Conservation (phyloP, 768 basidiomycete genomes). For the Trametes cingulata region DNA sequence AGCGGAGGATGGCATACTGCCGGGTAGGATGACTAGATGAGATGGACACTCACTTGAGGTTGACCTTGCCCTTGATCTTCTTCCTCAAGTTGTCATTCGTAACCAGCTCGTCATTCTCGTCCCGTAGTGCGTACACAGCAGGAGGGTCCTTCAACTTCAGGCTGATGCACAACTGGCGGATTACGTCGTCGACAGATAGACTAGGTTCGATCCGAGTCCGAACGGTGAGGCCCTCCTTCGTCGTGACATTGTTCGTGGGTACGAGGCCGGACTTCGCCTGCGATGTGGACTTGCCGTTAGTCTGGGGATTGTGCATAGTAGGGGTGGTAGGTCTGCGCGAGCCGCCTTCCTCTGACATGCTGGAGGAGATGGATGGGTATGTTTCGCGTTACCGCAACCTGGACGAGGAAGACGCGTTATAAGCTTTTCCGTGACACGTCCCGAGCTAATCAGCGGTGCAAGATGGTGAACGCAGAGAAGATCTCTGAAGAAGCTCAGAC, state of each 20-base stretch:
- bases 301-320: neutral
- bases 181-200: slow-evolving; percentile 80
- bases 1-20: no score
- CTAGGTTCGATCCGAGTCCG: slow-evolving; percentile 85
- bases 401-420: neutral
- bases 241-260: slow-evolving; percentile 84
- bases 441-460: neutral
- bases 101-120: slow-evolving; percentile 80
- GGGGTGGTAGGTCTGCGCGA: slow-evolving; percentile 12
- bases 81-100: slow-evolving; percentile 84
- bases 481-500: neutral
- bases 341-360: slow-evolving; percentile 10
- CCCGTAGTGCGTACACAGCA: slow-evolving; percentile 73
- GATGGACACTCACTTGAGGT: slow-evolving; percentile 64
- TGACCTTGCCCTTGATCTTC: slow-evolving; percentile 76
- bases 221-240: slow-evolving; percentile 70
- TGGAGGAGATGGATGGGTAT: slow-evolving; percentile 15
- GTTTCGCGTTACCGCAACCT: slow-evolving; percentile 4
- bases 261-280: slow-evolving; percentile 45
- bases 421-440: slow-evolving; percentile 2
- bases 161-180: slow-evolving; percentile 79
- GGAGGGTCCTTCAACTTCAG: slow-evolving; percentile 77
- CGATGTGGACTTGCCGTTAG: slow-evolving; percentile 19
- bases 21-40: no score
- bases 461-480: slow-evolving; percentile 5